phyloP scores from a whole-genome alignment of 345 rosid genomes.

The Passiflora organensis region DNA sequence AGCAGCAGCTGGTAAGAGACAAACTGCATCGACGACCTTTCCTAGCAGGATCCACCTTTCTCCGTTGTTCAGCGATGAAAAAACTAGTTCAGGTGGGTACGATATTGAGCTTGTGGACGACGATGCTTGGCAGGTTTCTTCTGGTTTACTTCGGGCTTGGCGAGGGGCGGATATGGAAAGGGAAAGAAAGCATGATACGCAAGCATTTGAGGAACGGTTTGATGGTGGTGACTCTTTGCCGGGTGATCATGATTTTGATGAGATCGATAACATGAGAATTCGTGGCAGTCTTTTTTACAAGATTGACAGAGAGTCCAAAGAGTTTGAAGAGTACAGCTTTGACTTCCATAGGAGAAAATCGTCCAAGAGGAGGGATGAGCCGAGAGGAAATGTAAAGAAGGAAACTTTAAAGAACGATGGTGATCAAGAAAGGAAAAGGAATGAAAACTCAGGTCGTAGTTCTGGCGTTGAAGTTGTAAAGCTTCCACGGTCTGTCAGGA shows the following conservation, averaged over 20 bases:
- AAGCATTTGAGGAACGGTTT: conserved; percentile 18
- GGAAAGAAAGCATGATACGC: not conserved
- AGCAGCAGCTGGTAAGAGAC: conserved; percentile 1
- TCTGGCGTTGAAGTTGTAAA: conserved; percentile 11
- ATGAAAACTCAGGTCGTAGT: conserved; percentile 14
- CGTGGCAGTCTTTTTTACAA: conserved; percentile 78
- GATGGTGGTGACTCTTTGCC: conserved; percentile 6
- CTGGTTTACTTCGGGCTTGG: conserved; percentile 54
- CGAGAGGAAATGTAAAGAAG: conserved; percentile 25
- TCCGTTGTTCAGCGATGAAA: conserved; percentile 26
- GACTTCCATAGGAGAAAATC: conserved; percentile 69
- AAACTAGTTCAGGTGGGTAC: conserved; percentile 22
- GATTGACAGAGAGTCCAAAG: conserved; percentile 67
- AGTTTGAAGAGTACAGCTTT: conserved; percentile 66
- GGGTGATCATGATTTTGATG: conserved; percentile 50
- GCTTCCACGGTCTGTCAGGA: conserved; percentile 11
- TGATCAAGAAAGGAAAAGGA: conserved; percentile 26
- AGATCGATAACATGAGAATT: conserved; percentile 71
- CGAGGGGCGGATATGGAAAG: conserved; percentile 22
- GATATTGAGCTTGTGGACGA: conserved; percentile 67
- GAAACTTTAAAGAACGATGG: conserved; percentile 23
- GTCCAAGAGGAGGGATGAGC: conserved; percentile 31
- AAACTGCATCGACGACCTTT: not conserved
- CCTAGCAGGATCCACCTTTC: conserved; percentile 21
- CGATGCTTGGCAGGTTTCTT: conserved; percentile 62